A percentile compares a stretch with the other conserved stretches of the same genome.
Conservation (phyloP, 1,284 basidiomycete genomes). For the Athelia psychrophila region DNA sequence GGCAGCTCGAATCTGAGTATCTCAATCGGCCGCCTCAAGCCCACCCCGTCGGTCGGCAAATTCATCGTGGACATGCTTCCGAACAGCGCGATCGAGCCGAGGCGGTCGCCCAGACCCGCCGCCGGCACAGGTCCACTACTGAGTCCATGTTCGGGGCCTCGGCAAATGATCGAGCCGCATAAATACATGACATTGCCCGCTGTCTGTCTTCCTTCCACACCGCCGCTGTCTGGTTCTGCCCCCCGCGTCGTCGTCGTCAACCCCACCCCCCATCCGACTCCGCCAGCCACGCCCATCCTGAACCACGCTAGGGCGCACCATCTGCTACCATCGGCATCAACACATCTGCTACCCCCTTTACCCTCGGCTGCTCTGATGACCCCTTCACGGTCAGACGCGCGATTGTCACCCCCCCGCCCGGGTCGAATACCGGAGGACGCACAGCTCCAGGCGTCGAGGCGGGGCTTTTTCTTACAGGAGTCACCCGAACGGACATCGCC, state of each 20-base stretch:
- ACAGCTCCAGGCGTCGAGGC: constrained; percentile 30
- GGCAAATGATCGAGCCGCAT: background rate
- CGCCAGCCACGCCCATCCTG: constrained; percentile 46
- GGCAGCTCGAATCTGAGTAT: constrained; percentile 11
- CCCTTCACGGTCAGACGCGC: background rate
- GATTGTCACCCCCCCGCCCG: constrained; percentile 4
- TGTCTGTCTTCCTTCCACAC: constrained; percentile 11
- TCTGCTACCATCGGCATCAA: constrained; percentile 18
- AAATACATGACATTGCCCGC: constrained; percentile 3
- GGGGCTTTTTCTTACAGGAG: constrained; percentile 33
- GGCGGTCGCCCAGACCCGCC: constrained; percentile 9
- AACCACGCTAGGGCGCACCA: constrained; percentile 14
- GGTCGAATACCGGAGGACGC: background rate
- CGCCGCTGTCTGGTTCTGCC: constrained; percentile 16
- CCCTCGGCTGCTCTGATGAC: constrained; percentile 16
- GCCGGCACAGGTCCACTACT: background rate
- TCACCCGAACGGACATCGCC: constrained; percentile 30
- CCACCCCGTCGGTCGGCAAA: constrained; percentile 39
- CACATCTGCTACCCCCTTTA: constrained; percentile 27
- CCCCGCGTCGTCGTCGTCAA: constrained; percentile 56
- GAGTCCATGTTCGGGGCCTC: background rate
- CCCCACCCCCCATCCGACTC: constrained; percentile 54
- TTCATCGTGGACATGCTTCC: constrained; percentile 58
- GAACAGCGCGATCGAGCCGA: constrained; percentile 5
- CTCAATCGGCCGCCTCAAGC: constrained; percentile 26